These are phyloP conservation scores for Parastagonospora nodorum DNA, from an alignment of 2,329 filamentous ascomycete genomes.

Conservation along the genomic window DNA sequence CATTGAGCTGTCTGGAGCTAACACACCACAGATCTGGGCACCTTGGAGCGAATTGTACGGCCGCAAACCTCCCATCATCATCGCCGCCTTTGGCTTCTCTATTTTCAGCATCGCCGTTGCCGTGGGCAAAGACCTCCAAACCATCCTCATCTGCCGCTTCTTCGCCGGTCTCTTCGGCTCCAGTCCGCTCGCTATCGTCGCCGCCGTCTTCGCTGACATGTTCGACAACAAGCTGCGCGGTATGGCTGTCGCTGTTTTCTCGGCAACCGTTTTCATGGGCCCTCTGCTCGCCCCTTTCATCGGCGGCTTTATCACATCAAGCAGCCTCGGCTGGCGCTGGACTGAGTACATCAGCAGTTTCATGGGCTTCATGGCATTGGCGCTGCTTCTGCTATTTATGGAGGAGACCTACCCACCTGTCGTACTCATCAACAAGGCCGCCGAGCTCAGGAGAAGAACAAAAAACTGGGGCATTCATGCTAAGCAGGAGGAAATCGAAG, in stretches of 20 bases:
- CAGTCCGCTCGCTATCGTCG: conserved; percentile 57
- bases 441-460: conserved; percentile 59
- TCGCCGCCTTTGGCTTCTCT: conserved; percentile 57
- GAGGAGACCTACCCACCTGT: conserved; percentile 64
- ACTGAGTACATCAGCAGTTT: conserved; percentile 60
- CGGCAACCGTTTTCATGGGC: conserved; percentile 56
- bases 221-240: conserved; percentile 54
- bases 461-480: conserved; percentile 67
- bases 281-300: conserved; percentile 60
- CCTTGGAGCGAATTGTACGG: conserved; percentile 60
- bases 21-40: conserved; percentile 46
- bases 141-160: conserved; percentile 59
- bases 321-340: conserved; percentile 60
- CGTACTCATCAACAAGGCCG: conserved; percentile 61
- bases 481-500: conserved; percentile 60
- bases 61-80: conserved; percentile 54
- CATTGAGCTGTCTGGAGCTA: neutral
- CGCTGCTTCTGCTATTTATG: conserved; percentile 58
- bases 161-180: conserved; percentile 60
- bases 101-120: conserved; percentile 58
- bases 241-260: conserved; percentile 56
- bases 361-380: conserved; percentile 60
- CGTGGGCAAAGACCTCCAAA: conserved; percentile 58
- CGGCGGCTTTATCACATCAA: conserved; percentile 58
- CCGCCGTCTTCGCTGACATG: conserved; percentile 63